A percentile compares a stretch with the other conserved stretches of the same genome.
Conservation (phyloP, 1,284 basidiomycete species). For the Ganoderma multipileum region DNA sequence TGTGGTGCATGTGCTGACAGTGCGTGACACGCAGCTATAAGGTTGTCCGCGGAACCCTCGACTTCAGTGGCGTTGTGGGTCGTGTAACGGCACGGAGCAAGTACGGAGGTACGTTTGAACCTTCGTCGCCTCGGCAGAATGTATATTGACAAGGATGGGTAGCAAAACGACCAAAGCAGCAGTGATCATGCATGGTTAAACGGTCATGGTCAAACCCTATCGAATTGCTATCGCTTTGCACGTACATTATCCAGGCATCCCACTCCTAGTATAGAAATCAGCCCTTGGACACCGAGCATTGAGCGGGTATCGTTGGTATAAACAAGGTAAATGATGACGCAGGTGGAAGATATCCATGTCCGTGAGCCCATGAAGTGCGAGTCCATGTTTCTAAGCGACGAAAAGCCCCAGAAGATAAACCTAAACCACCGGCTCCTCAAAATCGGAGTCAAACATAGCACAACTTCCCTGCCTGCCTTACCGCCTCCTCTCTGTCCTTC, state of each 20-base stretch:
- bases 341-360: background rate
- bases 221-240: constrained; percentile 20
- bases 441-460: constrained; percentile 25
- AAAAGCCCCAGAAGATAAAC: background rate
- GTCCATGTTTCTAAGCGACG: background rate
- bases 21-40: constrained; percentile 79
- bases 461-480: constrained; percentile 64
- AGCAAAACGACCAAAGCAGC: constrained; percentile 31
- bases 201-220: background rate
- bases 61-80: constrained; percentile 91
- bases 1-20: constrained; percentile 10
- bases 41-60: constrained; percentile 91
- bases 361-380: background rate
- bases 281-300: background rate
- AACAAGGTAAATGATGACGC: constrained; percentile 3
- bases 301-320: constrained; percentile 20
- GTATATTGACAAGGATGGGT: background rate
- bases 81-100: constrained; percentile 86
- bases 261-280: constrained; percentile 14
- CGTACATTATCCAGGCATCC: constrained; percentile 23
- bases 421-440: background rate
- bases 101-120: constrained; percentile 83
- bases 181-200: constrained; percentile 6
- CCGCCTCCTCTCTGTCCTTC: constrained; percentile 59
- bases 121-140: background rate